phyloP scores from a whole-genome alignment of 192 early-diverging fungal genomes.

The Backusella liffmaniae region DNA sequence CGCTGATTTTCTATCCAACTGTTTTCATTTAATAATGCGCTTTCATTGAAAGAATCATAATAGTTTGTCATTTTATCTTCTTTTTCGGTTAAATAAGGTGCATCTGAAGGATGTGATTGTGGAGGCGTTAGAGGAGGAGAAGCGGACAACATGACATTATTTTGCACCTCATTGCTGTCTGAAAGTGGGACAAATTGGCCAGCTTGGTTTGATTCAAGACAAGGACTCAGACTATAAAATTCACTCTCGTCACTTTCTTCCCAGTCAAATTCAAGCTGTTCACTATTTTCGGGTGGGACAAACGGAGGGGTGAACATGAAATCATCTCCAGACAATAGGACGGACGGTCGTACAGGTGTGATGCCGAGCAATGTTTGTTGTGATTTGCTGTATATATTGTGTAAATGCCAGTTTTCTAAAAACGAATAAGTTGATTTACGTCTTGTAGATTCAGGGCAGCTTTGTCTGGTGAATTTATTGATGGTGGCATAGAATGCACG shows the following conservation, averaged over 20 bases:
- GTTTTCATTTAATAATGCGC: not conserved
- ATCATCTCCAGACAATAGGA: slow-evolving; percentile 30
- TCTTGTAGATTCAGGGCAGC: slow-evolving; percentile 2
- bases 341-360: slow-evolving; percentile 13
- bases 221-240: slow-evolving; percentile 4
- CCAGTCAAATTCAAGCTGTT: not conserved
- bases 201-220: slow-evolving; percentile 10
- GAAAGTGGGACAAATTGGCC: not conserved
- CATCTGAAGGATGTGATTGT: not conserved
- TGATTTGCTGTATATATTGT: slow-evolving; percentile 39
- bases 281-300: not conserved
- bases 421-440: slow-evolving; percentile 29
- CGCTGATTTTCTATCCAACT: slow-evolving; percentile 2
- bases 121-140: not conserved
- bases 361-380: slow-evolving; percentile 30
- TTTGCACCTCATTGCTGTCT: not conserved
- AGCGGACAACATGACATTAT: not conserved
- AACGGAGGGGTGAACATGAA: slow-evolving; percentile 37
- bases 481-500: slow-evolving; percentile 31
- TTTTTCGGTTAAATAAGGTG: not conserved
- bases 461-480: slow-evolving; percentile 26
- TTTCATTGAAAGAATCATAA: not conserved
- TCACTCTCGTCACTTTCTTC: not conserved
- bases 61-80: not conserved
- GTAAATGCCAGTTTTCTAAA: slow-evolving; percentile 29